Evolutionary conservation across 2,329 filamentous ascomycete genomes (phyloP).

Genomic region (Escovopsis sp.): DNA sequence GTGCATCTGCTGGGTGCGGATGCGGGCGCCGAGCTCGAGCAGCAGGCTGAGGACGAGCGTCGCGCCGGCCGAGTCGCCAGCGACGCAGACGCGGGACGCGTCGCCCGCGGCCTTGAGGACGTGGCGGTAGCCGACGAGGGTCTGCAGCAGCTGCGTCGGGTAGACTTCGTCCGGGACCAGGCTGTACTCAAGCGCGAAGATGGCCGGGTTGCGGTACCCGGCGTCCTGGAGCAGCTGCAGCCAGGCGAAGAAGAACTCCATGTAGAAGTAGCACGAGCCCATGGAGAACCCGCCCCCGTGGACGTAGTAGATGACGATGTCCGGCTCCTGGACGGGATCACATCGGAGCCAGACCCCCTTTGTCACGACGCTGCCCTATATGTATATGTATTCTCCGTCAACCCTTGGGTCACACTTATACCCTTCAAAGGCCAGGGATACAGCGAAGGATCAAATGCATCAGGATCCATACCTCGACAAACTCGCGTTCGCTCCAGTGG

Average conservation of each 20-base stretch:
- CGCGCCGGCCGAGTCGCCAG: slow-evolving; percentile 68
- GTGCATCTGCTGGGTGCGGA: slow-evolving; percentile 9
- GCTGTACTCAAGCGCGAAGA: slow-evolving; percentile 70
- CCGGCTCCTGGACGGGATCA: slow-evolving; percentile 45
- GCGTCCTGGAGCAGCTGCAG: slow-evolving; percentile 46
- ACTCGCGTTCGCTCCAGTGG: slow-evolving; percentile 40
- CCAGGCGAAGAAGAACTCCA: slow-evolving; percentile 69
- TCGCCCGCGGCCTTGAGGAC: slow-evolving; percentile 44
- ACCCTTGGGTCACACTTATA: no score
- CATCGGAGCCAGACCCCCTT: slow-evolving; percentile 57
- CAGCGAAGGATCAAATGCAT: neutral
- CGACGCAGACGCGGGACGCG: slow-evolving; percentile 50
- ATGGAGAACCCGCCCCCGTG: slow-evolving; percentile 77
- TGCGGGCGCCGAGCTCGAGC: slow-evolving; percentile 41
- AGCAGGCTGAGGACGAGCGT: slow-evolving; percentile 60
- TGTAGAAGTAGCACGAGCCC: slow-evolving; percentile 71
- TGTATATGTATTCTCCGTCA: no score
- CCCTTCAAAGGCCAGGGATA: no score
- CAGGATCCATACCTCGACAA: slow-evolving; percentile 15
- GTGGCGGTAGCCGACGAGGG: slow-evolving; percentile 55
- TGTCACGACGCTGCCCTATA: slow-evolving; percentile 25
- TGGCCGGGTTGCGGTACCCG: slow-evolving; percentile 59
- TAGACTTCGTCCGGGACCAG: slow-evolving; percentile 61
- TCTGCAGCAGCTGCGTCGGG: slow-evolving; percentile 59
- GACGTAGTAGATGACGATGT: slow-evolving; percentile 69